Evolutionary conservation across 345 rosid species (phyloP), one percentile per base, ranked within the genome.

Genomic region (thale cress (Arabidopsis thaliana)): DNA sequence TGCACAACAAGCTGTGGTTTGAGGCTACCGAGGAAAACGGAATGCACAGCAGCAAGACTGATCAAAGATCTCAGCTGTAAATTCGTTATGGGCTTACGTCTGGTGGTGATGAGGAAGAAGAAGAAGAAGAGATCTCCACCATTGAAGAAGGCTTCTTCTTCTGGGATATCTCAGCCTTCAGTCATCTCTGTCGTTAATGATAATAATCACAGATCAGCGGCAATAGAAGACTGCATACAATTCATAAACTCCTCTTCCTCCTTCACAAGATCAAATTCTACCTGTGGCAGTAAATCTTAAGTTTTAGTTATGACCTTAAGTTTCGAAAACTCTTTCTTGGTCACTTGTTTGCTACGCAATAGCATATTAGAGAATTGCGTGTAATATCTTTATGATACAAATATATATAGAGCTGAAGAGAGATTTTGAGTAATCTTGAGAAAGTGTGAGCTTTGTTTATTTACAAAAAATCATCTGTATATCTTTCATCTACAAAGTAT

Each of bases 221-320:
- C 93, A 5, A 88, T 93, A 32, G 84, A 91, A 36, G 97, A 89
- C 71, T 93, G 98, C 81, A 93, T 93, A 48, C 80, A 89, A 72
- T 93, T 90, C 82, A 89, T 93, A 45, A 86, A 93, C 79, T 81
- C 90, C 1, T 85, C 96, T 0, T 56, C 91, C 45, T 77, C 88
- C 3, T 68, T 85, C 57, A 79, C 85, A 2, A 81, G 87, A 78
- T 87, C 91, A 32, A 84, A 62, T 49, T 84, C 92, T 59, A 68
- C 71, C 38, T 22, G 83, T 65, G 55, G 51, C 23, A 37, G 67
- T 62, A 28, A 84, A 30, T 36, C 72, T 45, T 80, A 62, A 79
- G 48, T 8, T 40, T 2, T 36, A 38, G 24, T 34, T n/a, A 16
- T 20, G 38, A 28, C 20, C 8, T 11, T 30, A 24, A 9, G 24